Base-by-base conservation (phyloP, 805 yeast species). In the Kluyveromyces dobzhanskii region DNA sequence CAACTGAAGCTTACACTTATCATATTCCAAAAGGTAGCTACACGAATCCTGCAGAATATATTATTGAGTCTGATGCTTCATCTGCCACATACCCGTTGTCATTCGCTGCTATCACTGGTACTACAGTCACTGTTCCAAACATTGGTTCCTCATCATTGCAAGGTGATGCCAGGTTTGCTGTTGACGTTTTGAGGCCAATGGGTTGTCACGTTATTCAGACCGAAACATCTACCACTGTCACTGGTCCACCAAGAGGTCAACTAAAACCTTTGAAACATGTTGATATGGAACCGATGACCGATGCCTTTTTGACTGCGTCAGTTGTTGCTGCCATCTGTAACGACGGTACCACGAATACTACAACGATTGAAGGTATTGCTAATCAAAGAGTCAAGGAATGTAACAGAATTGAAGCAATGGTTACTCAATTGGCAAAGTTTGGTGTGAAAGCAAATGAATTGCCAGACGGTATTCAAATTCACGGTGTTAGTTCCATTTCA, bases 201-300 rank as follows among this genome's bases (percentile, higher is more conserved):
- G 98, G 98, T 2, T 92, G 97, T 62, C 65, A 55, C 2, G 98
- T 92, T 17, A 70, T 62, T 32, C 98, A 92, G 66, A 76, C 92
- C 2, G 81, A 73, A 1, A 77, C 83, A 2, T 78, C 94, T 2
- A 92, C 98, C 0, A 87, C 97, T 0, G 97, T 92, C 7, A 76
- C 80, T 30, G 97, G 97, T 35, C 96, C 97, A 4, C 68, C 82
- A 14, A 63, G 64, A 28, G 94, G 94, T 12, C 44, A 61, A 0
- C 69, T 92, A 47, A 73, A 70, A 52, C 85, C 94, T 5, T 67
- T 92, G 46, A 67, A 77, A 10, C 73, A 69, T 45, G 81, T 92
- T 41, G 97, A 92, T 58, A 92, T 92, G 98, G 98, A 92, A 65
- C 97, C 98, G 39, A 92, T 92, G 98, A 92, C 98, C 0, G 98